Base-by-base conservation (phyloP, 2,329 filamentous ascomycete genomes). In the Aspergillus costaricaensis region DNA sequence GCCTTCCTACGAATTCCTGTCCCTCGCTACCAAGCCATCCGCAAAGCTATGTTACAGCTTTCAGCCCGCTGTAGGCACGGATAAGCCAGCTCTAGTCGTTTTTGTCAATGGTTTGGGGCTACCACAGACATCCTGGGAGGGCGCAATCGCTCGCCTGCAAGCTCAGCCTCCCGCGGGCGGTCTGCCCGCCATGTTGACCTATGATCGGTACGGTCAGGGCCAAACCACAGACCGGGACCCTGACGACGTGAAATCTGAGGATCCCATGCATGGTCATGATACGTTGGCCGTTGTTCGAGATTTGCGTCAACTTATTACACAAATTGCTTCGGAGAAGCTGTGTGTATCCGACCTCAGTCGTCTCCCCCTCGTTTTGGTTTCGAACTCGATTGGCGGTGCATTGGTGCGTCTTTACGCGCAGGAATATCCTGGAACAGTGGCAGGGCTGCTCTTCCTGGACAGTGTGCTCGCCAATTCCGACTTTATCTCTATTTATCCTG, bases 191-290 rank as follows among this genome's bases (percentile, higher is more conserved):
- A 68, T 86, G 17, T 73, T 86, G 2, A 80, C 79, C 49, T 86
- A 86, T 62, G 85, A 87, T 70, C 83, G 85, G 39, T 86, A 81
- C 63, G 84, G 84, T 8, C 84, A 86, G 69, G 84, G 84, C 8
- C 72, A 52, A 72, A 79, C 74, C 67, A 79, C 69, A 48, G 82
- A 84, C 15, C 68, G 71, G 4, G 82, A 86, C 52, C 79, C 75
- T 0, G 60, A 68, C 4, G 77, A 77, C 41, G 54, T 68, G 57
- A 17, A 68, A 50, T 23, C 78, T 25, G 25, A 76, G 38, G 65
- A 76, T 6, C 70, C 70, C 32, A 17, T 19, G 12, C 51, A 53
- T 30, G 50, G 32, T 12, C 52, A 55, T n/a, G 23, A 55, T n/a
- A 27, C 21, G 2, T 21, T 44, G 1, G 12, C 14, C 15, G 38